Conservation (phyloP, 805 yeast species). For the Starmera dryadoides region DNA sequence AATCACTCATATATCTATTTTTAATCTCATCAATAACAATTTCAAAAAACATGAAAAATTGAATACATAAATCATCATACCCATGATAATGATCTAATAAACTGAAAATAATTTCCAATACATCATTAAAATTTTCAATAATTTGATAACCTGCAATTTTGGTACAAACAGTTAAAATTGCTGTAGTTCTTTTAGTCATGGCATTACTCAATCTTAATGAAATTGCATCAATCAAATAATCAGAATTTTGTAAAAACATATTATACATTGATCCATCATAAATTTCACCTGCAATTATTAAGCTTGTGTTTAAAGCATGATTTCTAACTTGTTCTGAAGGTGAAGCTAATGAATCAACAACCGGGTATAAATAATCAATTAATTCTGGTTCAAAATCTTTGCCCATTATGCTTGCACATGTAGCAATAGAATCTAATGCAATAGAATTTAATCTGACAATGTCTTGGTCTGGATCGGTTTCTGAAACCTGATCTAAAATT, state of each 20-base stretch:
- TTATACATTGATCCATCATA: constrained; percentile 50
- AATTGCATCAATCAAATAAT: constrained; percentile 75
- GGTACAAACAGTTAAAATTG: constrained; percentile 61
- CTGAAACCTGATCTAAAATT: constrained; percentile 29
- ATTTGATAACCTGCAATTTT: constrained; percentile 63
- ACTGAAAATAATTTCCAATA: constrained; percentile 66
- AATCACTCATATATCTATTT: constrained; percentile 25
- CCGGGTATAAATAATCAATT: constrained; percentile 64
- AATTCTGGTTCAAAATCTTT: constrained; percentile 38
- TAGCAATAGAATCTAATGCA: constrained; percentile 38
- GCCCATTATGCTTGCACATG: constrained; percentile 20
- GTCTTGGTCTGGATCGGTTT: constrained; percentile 5
- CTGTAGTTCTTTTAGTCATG: constrained; percentile 65
- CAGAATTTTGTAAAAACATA: constrained; percentile 61
- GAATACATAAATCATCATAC: constrained; percentile 62
- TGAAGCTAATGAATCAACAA: constrained; percentile 67
- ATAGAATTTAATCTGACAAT: constrained; percentile 20
- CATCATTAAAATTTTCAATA: constrained; percentile 61
- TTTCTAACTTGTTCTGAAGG: constrained; percentile 35
- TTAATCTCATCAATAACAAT: constrained; percentile 46
- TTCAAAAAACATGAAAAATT: constrained; percentile 65
- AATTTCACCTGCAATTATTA: constrained; percentile 40
- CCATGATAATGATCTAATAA: constrained; percentile 83
- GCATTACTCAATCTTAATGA: constrained; percentile 64
- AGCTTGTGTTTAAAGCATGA: constrained; percentile 46